Base-by-base conservation (phyloP, 176 grass and related monocot genomes). In the Hordeum marinum region DNA sequence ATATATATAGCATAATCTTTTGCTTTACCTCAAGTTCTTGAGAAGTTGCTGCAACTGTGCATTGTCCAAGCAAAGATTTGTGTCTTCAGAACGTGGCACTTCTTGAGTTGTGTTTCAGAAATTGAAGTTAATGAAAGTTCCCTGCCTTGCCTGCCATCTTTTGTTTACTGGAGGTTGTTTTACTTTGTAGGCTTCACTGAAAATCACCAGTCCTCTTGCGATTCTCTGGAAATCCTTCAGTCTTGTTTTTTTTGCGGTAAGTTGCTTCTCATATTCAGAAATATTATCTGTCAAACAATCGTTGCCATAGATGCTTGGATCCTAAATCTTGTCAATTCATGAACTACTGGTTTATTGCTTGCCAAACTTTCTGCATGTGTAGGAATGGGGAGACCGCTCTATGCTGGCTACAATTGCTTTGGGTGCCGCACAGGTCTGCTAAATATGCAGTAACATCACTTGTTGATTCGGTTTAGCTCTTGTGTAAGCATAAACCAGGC, bases 371-470 rank as follows among this genome's bases (percentile, higher is more conserved):
- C 9, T 54, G 57, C 50, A 75, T 59, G 13, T 82, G 59, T 35
- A 98, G 96, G 93, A 98, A 61, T 98, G 96, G 96, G 96, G 96
- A 32, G 93, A 98, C 69, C 91, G 93, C n/a, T 98, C 96, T 64
- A 98, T 98, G 96, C 81, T 98, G 61, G 96, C 93, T 84, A 98
- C 96, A 71, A 95, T 98, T 85, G 96, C 93, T 63, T 79, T 98
- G 57, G 96, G 96, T 68, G 96, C 91, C 84, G 96, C 96, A 57
- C 96, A 98, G 93, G 96, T 98, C 14, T 87, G 62, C 64, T 77
- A 36, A 42, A 57, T 11, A 55, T 17, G 55, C 78, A 12, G 35
- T 14, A 85, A 57, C 25, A 81, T 37, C 12, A 21, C 15, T 65
- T 88, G 54, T 63, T 26, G 34, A 78, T 80, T 84, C 45, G 67